Percentiles rank a stretch among this genome's conserved stretches.
Evolutionary conservation across 768 basidiomycete species (phyloP).

Genomic region (Tulasnella calospora): DNA sequence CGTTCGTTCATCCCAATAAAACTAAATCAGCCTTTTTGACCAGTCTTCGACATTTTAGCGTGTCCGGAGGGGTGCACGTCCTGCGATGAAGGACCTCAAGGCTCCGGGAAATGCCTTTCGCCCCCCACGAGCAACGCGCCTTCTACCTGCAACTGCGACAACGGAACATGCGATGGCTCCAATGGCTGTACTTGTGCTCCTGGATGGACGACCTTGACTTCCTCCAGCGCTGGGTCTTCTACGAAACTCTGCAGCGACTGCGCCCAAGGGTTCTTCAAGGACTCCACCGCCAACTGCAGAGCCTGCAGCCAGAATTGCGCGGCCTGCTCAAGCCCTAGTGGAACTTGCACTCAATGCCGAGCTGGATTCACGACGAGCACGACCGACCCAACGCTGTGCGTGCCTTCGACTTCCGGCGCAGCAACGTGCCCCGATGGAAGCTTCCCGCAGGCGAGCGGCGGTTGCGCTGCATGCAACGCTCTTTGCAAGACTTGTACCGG

Average conservation of each 20-base stretch:
- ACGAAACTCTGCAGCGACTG: constrained; percentile 61
- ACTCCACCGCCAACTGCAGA: constrained; percentile 65
- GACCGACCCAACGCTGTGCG: constrained; percentile 63
- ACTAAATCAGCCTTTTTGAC: not conserved
- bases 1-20: not conserved
- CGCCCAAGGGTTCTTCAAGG: constrained; percentile 67
- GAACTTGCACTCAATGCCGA: constrained; percentile 67
- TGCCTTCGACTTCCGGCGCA: constrained; percentile 40
- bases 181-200: constrained; percentile 71
- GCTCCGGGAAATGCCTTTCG: constrained; percentile 65
- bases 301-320: constrained; percentile 73
- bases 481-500: constrained; percentile 69
- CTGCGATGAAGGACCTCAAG: constrained; percentile 77
- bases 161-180: constrained; percentile 65
- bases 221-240: constrained; percentile 45
- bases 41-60: constrained; percentile 28
- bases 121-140: constrained; percentile 43
- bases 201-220: constrained; percentile 54
- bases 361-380: constrained; percentile 62
- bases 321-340: constrained; percentile 61
- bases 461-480: constrained; percentile 57
- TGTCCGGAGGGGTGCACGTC: constrained; percentile 64
- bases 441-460: constrained; percentile 50
- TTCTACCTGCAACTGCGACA: constrained; percentile 72
- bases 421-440: constrained; percentile 63